Evolutionary conservation across 208 protist species (phyloP).

Genomic region (Acanthamoeba lenticulata): DNA sequence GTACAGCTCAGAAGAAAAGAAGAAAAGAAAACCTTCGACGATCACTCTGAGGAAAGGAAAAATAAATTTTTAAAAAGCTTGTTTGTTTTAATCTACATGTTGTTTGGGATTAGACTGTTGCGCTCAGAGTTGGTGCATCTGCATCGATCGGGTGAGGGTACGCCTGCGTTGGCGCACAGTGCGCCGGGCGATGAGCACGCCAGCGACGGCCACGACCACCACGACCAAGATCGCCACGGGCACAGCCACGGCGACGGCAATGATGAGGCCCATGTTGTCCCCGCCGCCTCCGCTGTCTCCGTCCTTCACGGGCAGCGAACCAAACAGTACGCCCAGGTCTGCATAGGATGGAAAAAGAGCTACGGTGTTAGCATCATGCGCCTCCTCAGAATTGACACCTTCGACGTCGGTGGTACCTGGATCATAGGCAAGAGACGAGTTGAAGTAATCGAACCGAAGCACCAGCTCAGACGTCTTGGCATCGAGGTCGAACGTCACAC

Average conservation of each 20-base stretch:
- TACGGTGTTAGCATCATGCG: background rate
- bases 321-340: background rate
- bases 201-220: background rate
- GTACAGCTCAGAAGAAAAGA: no score
- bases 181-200: background rate
- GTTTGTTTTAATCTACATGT: no score
- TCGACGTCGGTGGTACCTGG: background rate
- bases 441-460: background rate
- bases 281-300: background rate
- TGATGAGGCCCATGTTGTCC: background rate
- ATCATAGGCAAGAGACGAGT: background rate
- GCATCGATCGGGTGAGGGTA: conserved; percentile 1
- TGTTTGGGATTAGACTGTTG: no score
- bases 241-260: background rate
- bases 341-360: background rate
- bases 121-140: background rate
- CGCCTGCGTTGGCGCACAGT: background rate
- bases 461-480: background rate
- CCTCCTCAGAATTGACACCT: no score
- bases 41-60: background rate
- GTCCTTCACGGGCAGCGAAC: background rate
- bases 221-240: background rate
- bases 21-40: no score
- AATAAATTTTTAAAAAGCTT: background rate
- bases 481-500: background rate